These are phyloP conservation scores for Halophytophthora polymorphica DNA, from an alignment of 352 stramenopile species.

Conservation along the genomic window DNA sequence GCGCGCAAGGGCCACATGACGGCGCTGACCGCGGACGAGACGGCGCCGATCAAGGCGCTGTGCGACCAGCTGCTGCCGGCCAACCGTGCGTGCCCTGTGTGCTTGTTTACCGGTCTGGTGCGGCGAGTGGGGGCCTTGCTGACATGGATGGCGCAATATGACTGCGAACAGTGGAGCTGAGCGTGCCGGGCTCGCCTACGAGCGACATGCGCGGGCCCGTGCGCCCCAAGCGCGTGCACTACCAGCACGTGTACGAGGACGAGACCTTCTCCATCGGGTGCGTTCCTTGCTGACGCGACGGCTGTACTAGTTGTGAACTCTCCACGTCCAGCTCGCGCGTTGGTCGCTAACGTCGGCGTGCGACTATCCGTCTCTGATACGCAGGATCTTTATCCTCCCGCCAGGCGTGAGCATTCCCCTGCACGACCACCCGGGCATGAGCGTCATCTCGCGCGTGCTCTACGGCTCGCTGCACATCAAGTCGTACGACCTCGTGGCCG, in stretches of 20 bases:
- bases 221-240: constrained; percentile 40
- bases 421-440: constrained; percentile 85
- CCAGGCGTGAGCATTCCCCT: constrained; percentile 67
- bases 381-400: constrained; percentile 82
- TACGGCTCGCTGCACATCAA: constrained; percentile 68
- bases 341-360: neutral
- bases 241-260: constrained; percentile 83
- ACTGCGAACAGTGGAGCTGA: constrained; percentile 43
- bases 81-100: constrained; percentile 41
- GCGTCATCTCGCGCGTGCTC: constrained; percentile 76
- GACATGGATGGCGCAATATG: neutral
- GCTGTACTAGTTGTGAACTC: too few relatives aligned
- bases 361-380: neutral
- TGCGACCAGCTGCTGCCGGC: constrained; percentile 64
- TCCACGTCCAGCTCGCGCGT: too few relatives aligned
- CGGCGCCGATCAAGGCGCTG: constrained; percentile 59
- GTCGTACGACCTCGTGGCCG: constrained; percentile 53
- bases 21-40: constrained; percentile 52
- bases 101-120: neutral
- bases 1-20: constrained; percentile 28
- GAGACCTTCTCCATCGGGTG: constrained; percentile 80
- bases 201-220: constrained; percentile 5
- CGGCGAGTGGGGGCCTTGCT: neutral
- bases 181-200: constrained; percentile 24
- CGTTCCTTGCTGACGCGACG: neutral